These are phyloP conservation scores for Juncus inflexus DNA, from an alignment of 176 grass and related monocot genomes.

Conservation along the genomic window DNA sequence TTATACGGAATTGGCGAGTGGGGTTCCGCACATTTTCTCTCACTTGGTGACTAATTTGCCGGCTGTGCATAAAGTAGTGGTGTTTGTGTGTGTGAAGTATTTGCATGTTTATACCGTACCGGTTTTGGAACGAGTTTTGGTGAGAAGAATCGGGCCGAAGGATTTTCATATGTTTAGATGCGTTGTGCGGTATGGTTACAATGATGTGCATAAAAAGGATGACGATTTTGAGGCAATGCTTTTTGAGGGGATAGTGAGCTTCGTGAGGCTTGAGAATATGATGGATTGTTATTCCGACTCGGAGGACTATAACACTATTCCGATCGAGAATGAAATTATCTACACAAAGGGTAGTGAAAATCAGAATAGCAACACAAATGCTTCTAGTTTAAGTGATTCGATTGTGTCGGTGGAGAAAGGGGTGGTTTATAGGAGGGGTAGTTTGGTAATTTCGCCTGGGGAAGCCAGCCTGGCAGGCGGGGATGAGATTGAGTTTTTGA, in stretches of 20 bases:
- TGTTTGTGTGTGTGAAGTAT: conserved; percentile 79
- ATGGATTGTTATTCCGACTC: conserved; percentile 62
- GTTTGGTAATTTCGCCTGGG: conserved; percentile 46
- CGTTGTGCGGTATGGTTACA: conserved; percentile 70
- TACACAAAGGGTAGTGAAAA: conserved; percentile 22
- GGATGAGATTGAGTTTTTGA: conserved; percentile 58
- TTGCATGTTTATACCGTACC: conserved; percentile 70
- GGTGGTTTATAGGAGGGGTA: conserved; percentile 27
- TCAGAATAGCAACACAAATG: not conserved
- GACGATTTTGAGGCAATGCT: conserved; percentile 73
- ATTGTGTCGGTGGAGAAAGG: conserved; percentile 37
- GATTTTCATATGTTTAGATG: conserved; percentile 79
- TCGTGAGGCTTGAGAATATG: conserved; percentile 57
- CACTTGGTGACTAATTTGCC: conserved; percentile 92
- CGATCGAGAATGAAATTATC: not conserved
- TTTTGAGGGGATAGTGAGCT: conserved; percentile 45
- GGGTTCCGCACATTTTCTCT: conserved; percentile 79
- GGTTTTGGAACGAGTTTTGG: conserved; percentile 48
- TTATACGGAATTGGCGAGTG: conserved; percentile 60
- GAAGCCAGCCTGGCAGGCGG: conserved; percentile 24
- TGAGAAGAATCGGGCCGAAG: conserved; percentile 55
- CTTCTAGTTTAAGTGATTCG: conserved; percentile 32
- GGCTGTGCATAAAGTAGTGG: conserved; percentile 66
- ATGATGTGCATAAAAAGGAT: conserved; percentile 70
- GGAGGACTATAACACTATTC: conserved; percentile 39